Percentiles rank a stretch among this genome's conserved stretches.
phyloP scores from a whole-genome alignment of 345 rosid genomes.

The Bruguiera gymnorhiza region DNA sequence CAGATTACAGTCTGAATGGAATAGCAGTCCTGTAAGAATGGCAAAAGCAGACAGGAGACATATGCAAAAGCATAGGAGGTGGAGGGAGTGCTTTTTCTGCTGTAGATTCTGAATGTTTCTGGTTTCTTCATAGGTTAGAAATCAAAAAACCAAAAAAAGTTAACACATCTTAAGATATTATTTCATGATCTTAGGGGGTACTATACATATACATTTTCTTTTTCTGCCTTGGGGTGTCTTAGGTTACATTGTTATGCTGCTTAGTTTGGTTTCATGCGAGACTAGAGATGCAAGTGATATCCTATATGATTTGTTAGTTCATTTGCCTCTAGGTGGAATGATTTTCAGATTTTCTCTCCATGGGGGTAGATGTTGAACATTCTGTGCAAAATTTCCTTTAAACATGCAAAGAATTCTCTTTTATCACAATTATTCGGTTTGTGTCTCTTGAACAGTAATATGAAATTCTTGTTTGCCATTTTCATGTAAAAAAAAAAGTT shows the following conservation, averaged over 20 bases:
- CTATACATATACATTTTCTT: constrained; percentile 8
- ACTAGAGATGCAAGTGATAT: not conserved
- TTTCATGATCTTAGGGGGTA: constrained; percentile 8
- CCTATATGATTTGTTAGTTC: not conserved
- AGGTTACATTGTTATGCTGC: not conserved
- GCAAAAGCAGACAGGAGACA: constrained; percentile 60
- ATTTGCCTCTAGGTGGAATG: not conserved
- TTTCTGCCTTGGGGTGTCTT: constrained; percentile 8
- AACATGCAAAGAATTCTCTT: no score
- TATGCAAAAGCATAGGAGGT: constrained; percentile 48
- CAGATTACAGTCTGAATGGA: constrained; percentile 94
- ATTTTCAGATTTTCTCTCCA: no score
- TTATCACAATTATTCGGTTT: no score
- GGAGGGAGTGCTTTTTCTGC: constrained; percentile 69
- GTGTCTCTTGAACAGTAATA: no score
- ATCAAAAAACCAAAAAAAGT: not conserved
- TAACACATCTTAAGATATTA: constrained; percentile 20
- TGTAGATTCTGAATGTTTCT: constrained; percentile 72
- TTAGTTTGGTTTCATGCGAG: constrained; percentile 8
- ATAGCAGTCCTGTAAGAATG: constrained; percentile 89
- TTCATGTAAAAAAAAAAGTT: no score
- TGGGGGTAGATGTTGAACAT: not conserved
- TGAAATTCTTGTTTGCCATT: no score
- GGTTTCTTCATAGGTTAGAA: constrained; percentile 32
- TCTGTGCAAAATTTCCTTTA: no score